These are phyloP conservation scores for Platanus orientalis DNA, from an alignment of 164 flowering plant species.

Conservation along the genomic window DNA sequence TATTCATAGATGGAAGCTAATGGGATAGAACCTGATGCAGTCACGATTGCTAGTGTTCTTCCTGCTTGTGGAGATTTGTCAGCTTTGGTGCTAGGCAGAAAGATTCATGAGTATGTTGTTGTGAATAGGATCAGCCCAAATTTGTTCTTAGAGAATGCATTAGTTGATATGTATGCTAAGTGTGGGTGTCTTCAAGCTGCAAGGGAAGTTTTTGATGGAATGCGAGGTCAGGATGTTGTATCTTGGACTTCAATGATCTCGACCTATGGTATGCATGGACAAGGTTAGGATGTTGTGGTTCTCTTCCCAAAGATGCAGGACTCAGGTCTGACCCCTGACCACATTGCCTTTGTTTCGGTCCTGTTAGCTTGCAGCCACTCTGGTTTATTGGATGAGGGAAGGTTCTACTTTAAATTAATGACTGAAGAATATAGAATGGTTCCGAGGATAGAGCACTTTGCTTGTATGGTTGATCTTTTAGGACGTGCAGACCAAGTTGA, in stretches of 20 bases:
- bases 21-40: constrained; percentile 32
- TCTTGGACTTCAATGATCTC: constrained; percentile 43
- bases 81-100: constrained; percentile 25
- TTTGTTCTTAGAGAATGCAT: constrained; percentile 36
- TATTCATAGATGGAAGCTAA: constrained; percentile 29
- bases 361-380: constrained; percentile 33
- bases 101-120: constrained; percentile 32
- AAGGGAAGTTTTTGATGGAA: constrained; percentile 27
- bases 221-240: constrained; percentile 25
- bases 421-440: constrained; percentile 22
- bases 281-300: constrained; percentile 24
- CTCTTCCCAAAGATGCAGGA: constrained; percentile 20
- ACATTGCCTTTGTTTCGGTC: constrained; percentile 33
- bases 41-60: constrained; percentile 37
- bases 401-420: constrained; percentile 23
- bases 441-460: constrained; percentile 33
- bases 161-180: constrained; percentile 38
- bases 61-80: constrained; percentile 43
- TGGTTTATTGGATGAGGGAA: constrained; percentile 25
- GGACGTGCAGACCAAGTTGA: constrained; percentile 35
- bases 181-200: constrained; percentile 35
- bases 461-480: constrained; percentile 40
- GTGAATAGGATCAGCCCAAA: constrained; percentile 28
- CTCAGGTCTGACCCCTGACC: constrained; percentile 20
- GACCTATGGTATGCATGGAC: constrained; percentile 32